phyloP scores from a whole-genome alignment of 2,329 filamentous ascomycete genomes.

The Diaporthe ilicicola region DNA sequence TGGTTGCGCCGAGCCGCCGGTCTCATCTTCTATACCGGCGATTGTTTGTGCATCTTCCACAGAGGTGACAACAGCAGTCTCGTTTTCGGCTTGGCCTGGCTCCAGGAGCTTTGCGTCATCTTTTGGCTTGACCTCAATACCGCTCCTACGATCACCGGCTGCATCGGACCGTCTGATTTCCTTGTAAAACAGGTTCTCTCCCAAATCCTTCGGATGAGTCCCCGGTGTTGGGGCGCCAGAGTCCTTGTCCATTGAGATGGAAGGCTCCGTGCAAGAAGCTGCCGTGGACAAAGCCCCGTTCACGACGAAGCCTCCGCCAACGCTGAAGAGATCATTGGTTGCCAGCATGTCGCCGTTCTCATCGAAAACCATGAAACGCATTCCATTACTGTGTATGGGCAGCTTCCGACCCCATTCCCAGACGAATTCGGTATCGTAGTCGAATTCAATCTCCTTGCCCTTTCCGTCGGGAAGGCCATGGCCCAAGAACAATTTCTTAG shows the following conservation, averaged over 20 bases:
- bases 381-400: conserved; percentile 61
- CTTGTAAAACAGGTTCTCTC: conserved; percentile 62
- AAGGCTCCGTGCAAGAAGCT: conserved; percentile 22
- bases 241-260: conserved; percentile 24
- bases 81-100: conserved; percentile 1
- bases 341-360: conserved; percentile 55
- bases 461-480: conserved; percentile 49
- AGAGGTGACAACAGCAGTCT: conserved; percentile 33
- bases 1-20: conserved; percentile 43
- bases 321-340: conserved; percentile 60
- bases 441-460: conserved; percentile 56
- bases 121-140: conserved; percentile 51
- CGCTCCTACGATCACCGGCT: conserved; percentile 53
- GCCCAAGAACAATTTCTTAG: conserved; percentile 54
- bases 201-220: conserved; percentile 55
- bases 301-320: conserved; percentile 61
- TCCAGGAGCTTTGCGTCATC: conserved; percentile 36
- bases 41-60: conserved; percentile 33
- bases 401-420: conserved; percentile 62
- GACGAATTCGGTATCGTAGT: conserved; percentile 57
- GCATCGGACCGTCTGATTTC: conserved; percentile 57
- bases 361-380: conserved; percentile 61
- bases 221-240: background rate
- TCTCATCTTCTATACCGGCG: conserved; percentile 18
- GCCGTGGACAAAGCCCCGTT: conserved; percentile 57